These are phyloP conservation scores for Salix viminalis DNA, from an alignment of 345 rosid genomes.

Conservation along the genomic window DNA sequence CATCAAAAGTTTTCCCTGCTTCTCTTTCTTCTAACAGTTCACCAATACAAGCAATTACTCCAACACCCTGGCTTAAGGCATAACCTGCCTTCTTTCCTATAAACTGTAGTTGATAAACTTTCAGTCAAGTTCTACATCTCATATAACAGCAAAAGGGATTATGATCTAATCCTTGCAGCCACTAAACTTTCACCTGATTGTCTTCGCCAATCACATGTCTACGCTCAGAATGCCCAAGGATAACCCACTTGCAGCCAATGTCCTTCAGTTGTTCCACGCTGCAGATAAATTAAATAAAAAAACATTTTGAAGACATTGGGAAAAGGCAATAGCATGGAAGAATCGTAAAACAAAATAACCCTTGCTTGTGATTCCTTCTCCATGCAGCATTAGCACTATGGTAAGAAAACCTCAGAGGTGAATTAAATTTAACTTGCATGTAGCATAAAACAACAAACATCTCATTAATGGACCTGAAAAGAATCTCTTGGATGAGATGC, in stretches of 20 bases:
- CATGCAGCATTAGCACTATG: neutral
- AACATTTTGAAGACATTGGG: neutral
- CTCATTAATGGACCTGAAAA: neutral
- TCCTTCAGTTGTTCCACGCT: constrained; percentile 95
- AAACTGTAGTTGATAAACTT: constrained; percentile 46
- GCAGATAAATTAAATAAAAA: constrained; percentile 9
- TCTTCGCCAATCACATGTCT: constrained; percentile 93
- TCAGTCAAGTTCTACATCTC: neutral
- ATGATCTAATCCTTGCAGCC: neutral
- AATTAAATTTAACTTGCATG: neutral
- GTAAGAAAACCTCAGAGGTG: neutral
- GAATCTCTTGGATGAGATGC: neutral
- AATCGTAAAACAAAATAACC: neutral
- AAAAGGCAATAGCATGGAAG: neutral
- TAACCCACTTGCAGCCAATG: constrained; percentile 91
- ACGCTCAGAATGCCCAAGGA: constrained; percentile 96
- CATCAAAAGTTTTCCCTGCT: constrained; percentile 92
- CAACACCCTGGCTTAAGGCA: constrained; percentile 81
- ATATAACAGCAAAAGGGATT: neutral
- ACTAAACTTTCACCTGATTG: constrained; percentile 52
- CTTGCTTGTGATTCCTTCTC: neutral
- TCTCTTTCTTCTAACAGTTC: constrained; percentile 87
- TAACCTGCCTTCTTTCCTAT: constrained; percentile 97
- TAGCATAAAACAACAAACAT: neutral
- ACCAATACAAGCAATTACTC: constrained; percentile 94